phyloP scores from a whole-genome alignment of 2,329 filamentous ascomycete genomes.

The Stachybotrys chartarum region DNA sequence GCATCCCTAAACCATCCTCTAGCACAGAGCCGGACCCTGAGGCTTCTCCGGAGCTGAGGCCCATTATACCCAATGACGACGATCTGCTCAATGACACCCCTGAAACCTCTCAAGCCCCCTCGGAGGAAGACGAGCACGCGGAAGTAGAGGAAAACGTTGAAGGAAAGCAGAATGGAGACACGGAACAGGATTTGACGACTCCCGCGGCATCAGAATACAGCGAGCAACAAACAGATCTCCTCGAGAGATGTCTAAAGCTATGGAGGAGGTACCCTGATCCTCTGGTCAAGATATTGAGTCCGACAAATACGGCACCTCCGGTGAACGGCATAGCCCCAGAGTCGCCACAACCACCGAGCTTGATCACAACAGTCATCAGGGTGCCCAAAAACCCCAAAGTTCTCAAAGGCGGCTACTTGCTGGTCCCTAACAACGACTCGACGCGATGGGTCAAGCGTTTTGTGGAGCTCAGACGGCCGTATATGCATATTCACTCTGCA shows the following conservation, averaged over 20 bases:
- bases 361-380: conserved; percentile 69
- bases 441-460: conserved; percentile 87
- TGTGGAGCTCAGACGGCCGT: conserved; percentile 84
- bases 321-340: conserved; percentile 48
- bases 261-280: conserved; percentile 58
- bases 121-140: conserved; percentile 12
- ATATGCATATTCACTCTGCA: conserved; percentile 81
- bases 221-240: conserved; percentile 36
- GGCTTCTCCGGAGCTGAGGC: conserved; percentile 24
- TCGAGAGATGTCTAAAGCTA: conserved; percentile 53
- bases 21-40: conserved; percentile 30
- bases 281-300: conserved; percentile 46
- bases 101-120: conserved; percentile 39
- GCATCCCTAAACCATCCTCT: conserved; percentile 24
- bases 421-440: conserved; percentile 75
- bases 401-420: conserved; percentile 80
- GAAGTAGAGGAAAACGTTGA: conserved; percentile 10
- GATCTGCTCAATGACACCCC: conserved; percentile 53
- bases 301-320: conserved; percentile 62
- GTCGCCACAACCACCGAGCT: conserved; percentile 47
- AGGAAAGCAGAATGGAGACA: conserved; percentile 13
- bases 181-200: conserved; percentile 16
- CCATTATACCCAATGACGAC: conserved; percentile 44
- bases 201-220: conserved; percentile 28
- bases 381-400: conserved; percentile 75